Conservation (phyloP, 1,284 basidiomycete species). For the Ustilago tritici region DNA sequence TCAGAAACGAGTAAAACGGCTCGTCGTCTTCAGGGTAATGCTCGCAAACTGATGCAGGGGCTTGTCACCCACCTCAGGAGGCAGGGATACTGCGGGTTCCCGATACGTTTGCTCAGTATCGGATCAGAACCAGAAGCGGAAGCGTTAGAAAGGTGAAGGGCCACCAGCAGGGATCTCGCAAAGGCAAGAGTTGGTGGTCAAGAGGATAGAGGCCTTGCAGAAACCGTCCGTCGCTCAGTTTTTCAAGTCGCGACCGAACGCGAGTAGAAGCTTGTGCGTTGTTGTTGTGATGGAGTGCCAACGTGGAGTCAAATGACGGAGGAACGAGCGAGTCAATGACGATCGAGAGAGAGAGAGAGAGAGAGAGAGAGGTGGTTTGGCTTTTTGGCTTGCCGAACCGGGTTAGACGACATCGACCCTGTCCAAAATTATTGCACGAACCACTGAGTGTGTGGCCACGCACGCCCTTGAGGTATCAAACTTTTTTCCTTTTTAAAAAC, state of each 20-base stretch:
- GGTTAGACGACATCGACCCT: constrained; percentile 4
- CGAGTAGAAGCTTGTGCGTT: neutral
- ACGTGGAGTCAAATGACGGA: neutral
- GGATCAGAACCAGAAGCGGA: neutral
- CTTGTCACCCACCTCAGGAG: constrained; percentile 1
- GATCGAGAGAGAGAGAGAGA: neutral
- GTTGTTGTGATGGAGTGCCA: neutral
- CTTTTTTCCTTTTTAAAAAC: too few species aligned
- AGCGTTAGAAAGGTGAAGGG: neutral
- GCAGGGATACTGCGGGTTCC: neutral
- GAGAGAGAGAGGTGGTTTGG: neutral
- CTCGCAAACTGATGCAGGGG: neutral
- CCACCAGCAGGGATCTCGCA: neutral
- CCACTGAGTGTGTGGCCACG: neutral
- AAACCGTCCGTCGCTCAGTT: neutral
- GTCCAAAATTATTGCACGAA: constrained; percentile 5
- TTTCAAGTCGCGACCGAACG: neutral
- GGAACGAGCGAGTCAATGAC: neutral
- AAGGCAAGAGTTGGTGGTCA: neutral
- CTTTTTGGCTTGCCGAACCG: neutral
- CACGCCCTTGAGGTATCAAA: neutral
- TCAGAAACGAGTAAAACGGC: neutral
- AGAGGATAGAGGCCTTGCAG: neutral
- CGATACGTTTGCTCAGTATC: neutral
- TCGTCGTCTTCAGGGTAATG: neutral